Conservation (phyloP, 768 basidiomycete genomes). For the Lentinula guzmanii region DNA sequence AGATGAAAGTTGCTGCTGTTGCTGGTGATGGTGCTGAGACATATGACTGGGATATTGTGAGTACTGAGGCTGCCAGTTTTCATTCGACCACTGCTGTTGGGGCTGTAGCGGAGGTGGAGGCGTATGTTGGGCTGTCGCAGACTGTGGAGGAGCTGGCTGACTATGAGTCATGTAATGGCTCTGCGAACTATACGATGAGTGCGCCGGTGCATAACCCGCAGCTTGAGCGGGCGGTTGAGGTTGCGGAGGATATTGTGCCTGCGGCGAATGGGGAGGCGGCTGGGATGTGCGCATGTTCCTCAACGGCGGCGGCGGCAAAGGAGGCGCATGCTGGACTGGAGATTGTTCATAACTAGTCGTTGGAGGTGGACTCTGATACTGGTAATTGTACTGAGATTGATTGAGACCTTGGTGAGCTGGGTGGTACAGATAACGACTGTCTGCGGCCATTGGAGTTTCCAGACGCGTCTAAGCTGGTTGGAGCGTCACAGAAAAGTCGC, state of each 20-base stretch:
- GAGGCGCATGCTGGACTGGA: conserved; percentile 4
- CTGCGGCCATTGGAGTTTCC: conserved; percentile 35
- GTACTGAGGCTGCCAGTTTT: not conserved
- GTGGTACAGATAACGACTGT: conserved; percentile 52
- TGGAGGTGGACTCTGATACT: conserved; percentile 26
- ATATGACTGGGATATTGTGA: not conserved
- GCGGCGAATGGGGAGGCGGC: conserved; percentile 10
- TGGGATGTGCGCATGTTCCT: not conserved
- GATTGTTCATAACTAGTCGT: not conserved
- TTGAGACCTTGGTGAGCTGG: conserved; percentile 33
- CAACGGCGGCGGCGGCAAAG: conserved; percentile 16
- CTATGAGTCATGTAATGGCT: conserved; percentile 14
- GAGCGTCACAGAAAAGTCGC: not conserved
- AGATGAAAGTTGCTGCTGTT: conserved; percentile 13
- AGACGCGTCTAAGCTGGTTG: not conserved
- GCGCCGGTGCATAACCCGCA: not conserved
- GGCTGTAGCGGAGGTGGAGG: conserved; percentile 28
- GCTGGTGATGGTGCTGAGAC: conserved; percentile 14
- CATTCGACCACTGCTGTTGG: conserved; percentile 12
- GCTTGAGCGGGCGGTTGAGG: conserved; percentile 9
- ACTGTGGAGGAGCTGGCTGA: not conserved
- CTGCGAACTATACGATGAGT: conserved; percentile 1
- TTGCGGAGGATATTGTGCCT: conserved; percentile 19
- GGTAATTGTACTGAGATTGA: conserved; percentile 45
- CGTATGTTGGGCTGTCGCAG: conserved; percentile 11